A percentile compares a stretch with the other conserved stretches of the same genome.
Conservation (phyloP, 352 stramenopile genomes). For the Pythium angustatum region DNA sequence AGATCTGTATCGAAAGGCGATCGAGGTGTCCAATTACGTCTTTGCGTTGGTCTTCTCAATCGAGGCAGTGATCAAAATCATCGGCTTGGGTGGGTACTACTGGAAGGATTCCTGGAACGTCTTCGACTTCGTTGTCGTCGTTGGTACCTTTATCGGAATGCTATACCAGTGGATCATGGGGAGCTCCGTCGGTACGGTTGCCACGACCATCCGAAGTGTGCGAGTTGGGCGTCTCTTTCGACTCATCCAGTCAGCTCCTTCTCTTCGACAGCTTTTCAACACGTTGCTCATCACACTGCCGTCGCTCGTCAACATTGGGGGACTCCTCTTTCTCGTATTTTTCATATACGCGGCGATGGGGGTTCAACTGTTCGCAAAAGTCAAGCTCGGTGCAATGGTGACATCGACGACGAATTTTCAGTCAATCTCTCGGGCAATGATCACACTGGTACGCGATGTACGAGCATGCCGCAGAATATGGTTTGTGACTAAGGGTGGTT, state of each 20-base stretch:
- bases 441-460: constrained; percentile 42
- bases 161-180: constrained; percentile 49
- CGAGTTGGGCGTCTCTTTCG: constrained; percentile 76
- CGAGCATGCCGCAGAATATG: too few species aligned
- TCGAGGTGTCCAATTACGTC: constrained; percentile 76
- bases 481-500: neutral
- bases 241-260: constrained; percentile 71
- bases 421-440: neutral
- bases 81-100: constrained; percentile 74
- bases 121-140: constrained; percentile 79
- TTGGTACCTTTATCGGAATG: constrained; percentile 52
- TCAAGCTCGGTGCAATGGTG: constrained; percentile 65
- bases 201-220: constrained; percentile 78
- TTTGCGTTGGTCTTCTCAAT: constrained; percentile 85
- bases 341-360: constrained; percentile 92
- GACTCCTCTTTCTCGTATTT: constrained; percentile 86
- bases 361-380: constrained; percentile 88
- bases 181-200: constrained; percentile 48
- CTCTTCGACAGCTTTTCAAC: constrained; percentile 84
- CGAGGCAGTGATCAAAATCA: constrained; percentile 86
- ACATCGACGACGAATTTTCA: constrained; percentile 84
- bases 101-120: constrained; percentile 81
- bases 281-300: constrained; percentile 86
- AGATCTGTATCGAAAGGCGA: constrained; percentile 48
- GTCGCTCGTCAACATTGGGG: constrained; percentile 83